Evolutionary conservation across 805 yeast species (phyloP).

Genomic region (Kodamaea sagamina): DNA sequence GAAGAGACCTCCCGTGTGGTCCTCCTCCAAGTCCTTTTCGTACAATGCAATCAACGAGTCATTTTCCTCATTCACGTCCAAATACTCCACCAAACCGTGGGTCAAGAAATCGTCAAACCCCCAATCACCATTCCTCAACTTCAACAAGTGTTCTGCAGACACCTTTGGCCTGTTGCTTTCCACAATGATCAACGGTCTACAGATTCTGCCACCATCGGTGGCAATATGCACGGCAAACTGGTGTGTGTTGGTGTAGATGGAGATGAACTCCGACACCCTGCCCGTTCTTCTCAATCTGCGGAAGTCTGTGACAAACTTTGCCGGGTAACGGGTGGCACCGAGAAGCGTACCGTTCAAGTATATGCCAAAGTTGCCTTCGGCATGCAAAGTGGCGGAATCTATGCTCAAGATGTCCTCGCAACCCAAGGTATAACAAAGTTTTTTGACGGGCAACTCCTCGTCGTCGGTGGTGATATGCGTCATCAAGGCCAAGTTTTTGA

Average conservation of each 20-base stretch:
- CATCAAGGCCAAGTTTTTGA: slow-evolving; percentile 94
- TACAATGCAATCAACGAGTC: slow-evolving; percentile 39
- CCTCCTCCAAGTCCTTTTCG: slow-evolving; percentile 51
- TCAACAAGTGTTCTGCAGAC: slow-evolving; percentile 63
- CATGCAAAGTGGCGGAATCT: slow-evolving; percentile 81
- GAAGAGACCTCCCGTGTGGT: slow-evolving; percentile 43
- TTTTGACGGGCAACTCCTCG: slow-evolving; percentile 85
- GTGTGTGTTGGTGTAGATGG: slow-evolving; percentile 86
- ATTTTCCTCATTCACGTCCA: slow-evolving; percentile 66
- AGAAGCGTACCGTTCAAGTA: slow-evolving; percentile 91
- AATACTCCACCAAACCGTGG: slow-evolving; percentile 87
- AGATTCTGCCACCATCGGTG: slow-evolving; percentile 97
- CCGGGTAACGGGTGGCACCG: slow-evolving; percentile 87
- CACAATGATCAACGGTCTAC: slow-evolving; percentile 93
- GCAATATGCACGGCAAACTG: slow-evolving; percentile 96
- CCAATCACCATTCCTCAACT: slow-evolving; percentile 67
- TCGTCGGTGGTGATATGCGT: slow-evolving; percentile 98
- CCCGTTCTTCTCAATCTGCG: slow-evolving; percentile 82
- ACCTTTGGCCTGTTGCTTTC: slow-evolving; percentile 72
- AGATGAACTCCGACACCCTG: slow-evolving; percentile 83
- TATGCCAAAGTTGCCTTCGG: slow-evolving; percentile 77
- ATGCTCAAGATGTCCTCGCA: slow-evolving; percentile 81
- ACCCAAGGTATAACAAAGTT: slow-evolving; percentile 78
- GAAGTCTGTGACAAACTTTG: slow-evolving; percentile 76
- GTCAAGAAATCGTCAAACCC: slow-evolving; percentile 88